phyloP scores from a whole-genome alignment of 1,284 basidiomycete species.

The Tranzscheliella williamsii region DNA sequence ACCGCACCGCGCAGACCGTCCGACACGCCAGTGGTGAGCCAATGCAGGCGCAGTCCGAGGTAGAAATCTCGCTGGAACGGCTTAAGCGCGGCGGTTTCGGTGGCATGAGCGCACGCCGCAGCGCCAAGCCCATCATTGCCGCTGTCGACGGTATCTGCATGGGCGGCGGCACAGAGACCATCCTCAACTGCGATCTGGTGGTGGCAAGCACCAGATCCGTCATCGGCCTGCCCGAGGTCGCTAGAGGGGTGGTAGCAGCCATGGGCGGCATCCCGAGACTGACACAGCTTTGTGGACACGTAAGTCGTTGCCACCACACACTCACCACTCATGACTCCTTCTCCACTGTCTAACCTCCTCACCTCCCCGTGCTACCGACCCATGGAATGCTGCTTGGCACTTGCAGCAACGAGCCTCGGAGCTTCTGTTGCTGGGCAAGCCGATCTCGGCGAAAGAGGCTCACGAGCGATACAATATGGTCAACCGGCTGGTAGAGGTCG shows the following conservation, averaged over 20 bases:
- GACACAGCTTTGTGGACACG: conserved; percentile 47
- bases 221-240: conserved; percentile 80
- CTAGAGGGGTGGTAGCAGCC: conserved; percentile 74
- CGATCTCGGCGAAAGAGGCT: conserved; percentile 72
- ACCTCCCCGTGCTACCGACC: too few relatives aligned
- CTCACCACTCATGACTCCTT: too few relatives aligned
- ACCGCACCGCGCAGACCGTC: conserved; percentile 12
- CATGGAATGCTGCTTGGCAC: too few relatives aligned
- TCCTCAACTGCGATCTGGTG: conserved; percentile 81
- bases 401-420: conserved; percentile 71
- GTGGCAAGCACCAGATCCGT: conserved; percentile 73
- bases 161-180: conserved; percentile 78
- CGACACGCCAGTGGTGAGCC: conserved; percentile 18
- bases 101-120: conserved; percentile 69
- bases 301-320: conserved; percentile 5
- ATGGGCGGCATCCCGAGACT: conserved; percentile 70
- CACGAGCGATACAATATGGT: conserved; percentile 72
- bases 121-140: conserved; percentile 77
- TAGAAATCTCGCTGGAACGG: conserved; percentile 11
- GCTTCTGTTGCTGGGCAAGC: conserved; percentile 73
- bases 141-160: conserved; percentile 79
- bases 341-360: too few relatives aligned
- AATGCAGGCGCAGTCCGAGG: conserved; percentile 29
- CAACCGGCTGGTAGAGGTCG: conserved; percentile 43
- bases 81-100: conserved; percentile 71